These are phyloP conservation scores for Salix exigua DNA, from an alignment of 345 rosid species.

Conservation along the genomic window DNA sequence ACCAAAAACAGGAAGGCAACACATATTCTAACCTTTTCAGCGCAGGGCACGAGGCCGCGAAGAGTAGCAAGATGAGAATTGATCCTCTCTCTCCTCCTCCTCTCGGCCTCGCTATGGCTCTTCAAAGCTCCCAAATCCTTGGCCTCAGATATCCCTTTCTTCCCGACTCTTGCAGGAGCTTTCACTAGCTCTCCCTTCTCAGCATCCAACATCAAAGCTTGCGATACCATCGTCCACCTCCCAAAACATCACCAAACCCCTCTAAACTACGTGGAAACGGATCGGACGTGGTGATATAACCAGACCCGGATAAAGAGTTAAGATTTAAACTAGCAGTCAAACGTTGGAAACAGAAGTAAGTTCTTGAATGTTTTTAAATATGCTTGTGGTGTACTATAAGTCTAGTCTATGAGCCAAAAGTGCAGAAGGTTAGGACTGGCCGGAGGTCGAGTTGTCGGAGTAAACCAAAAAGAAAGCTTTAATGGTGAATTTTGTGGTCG, in stretches of 20 bases:
- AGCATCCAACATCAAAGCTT: conserved; percentile 41
- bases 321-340: conserved; percentile 28
- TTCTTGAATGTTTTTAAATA: not conserved
- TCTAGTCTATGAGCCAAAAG: conserved; percentile 23
- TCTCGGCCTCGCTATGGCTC: conserved; percentile 59
- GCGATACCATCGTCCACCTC: conserved; percentile 25
- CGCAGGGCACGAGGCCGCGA: conserved; percentile 41
- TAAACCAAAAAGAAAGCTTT: conserved; percentile 65
- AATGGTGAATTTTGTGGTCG: conserved; percentile 13
- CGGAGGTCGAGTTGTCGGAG: conserved; percentile 68
- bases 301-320: conserved; percentile 32
- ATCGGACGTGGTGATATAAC: conserved; percentile 21
- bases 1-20: not conserved
- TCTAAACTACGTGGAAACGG: conserved; percentile 25
- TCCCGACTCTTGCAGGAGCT: conserved; percentile 26
- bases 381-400: not conserved
- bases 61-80: conserved; percentile 52
- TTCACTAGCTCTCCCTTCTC: conserved; percentile 46
- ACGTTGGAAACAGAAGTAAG: conserved; percentile 27
- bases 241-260: conserved; percentile 23
- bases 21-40: conserved; percentile 32
- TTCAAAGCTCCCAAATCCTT: conserved; percentile 42
- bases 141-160: conserved; percentile 28
- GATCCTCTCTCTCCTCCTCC: conserved; percentile 49
- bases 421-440: conserved; percentile 43